Evolutionary conservation across 1,284 basidiomycete species (phyloP), one percentile per base, ranked within the genome.

Genomic region (Trametes sp.): DNA sequence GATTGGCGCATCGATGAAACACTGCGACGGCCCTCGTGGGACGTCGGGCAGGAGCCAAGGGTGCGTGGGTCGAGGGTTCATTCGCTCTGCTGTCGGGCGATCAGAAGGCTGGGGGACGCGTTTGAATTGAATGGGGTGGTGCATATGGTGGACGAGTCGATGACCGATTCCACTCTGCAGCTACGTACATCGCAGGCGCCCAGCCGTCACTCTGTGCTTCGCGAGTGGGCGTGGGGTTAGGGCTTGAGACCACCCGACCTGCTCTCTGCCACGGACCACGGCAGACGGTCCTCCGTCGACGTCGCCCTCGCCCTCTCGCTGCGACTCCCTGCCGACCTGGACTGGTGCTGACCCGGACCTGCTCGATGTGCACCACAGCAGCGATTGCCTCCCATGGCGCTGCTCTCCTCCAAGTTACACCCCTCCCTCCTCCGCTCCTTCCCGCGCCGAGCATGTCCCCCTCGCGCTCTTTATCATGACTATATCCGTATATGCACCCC

Each of bases 401-500:
- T 69, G 57, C 64, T 62, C 57, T 54, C 63, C 45, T 42, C 59
- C 44, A 58, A 52, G 50, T 33, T 11, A 58, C 58, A 52, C 49
- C 60, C 54, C 51, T 46, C 54, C 46, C 55, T 61, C 46, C 62
- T 59, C 48, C 66, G 61, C 36, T 57, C 52, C 49, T 26, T 59
- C 11, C 63, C 57, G 45, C 48, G 19, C 45, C 55, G 57, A 29
- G 31, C 61, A 21, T 64, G 41, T 16, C 46, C 55, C 21, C 53
- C 57, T 41, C 53, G 60, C 62, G 70, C 67, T 14, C 59, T 42
- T 9, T 90, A 90, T 72, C 89, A 90, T 76, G 89, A 90, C 73
- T 90, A 88, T 74, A 78, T 90, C 62, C 89, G 88, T 57, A 86
- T 84, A 67, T 73, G 82, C 28, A 84, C 84, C 6, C 80, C 81